Percentiles rank a stretch among this genome's conserved stretches.
Evolutionary conservation across 169 alveolate genomes (phyloP).

Genomic region (Plasmodium coatneyi): DNA sequence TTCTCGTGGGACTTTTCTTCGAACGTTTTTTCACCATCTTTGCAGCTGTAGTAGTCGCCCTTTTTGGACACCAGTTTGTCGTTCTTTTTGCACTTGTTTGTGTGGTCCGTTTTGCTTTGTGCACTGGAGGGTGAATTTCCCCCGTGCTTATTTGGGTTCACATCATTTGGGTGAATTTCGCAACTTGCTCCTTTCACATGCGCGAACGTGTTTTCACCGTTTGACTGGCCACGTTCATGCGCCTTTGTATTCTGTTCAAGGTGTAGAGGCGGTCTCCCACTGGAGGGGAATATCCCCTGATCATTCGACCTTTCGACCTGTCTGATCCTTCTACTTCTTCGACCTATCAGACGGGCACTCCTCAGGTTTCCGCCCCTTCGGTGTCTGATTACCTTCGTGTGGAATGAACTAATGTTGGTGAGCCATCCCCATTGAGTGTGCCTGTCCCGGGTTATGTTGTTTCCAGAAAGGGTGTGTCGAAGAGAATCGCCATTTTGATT

Average conservation of each 20-base stretch:
- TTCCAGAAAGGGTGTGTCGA: not conserved
- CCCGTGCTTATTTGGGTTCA: not conserved
- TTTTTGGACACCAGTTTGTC: not conserved
- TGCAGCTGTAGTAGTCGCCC: not conserved
- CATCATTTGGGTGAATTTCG: not conserved
- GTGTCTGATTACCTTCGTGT: not conserved
- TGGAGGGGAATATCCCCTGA: not conserved
- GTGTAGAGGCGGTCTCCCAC: not conserved
- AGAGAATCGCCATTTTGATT: not conserved
- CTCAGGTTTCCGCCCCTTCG: not conserved
- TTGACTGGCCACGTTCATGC: not conserved
- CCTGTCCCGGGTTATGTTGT: not conserved
- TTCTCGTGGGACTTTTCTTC: constrained; percentile 67
- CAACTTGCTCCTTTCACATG: not conserved
- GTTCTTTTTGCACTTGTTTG: not conserved
- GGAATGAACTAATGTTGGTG: not conserved
- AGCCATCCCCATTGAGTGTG: not conserved
- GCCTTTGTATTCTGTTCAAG: not conserved
- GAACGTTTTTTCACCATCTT: not conserved
- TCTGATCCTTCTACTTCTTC: not conserved
- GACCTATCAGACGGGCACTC: not conserved
- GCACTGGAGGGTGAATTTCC: too few species aligned
- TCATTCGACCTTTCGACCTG: not conserved
- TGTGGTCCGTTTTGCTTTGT: not conserved
- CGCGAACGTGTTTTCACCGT: not conserved